Evolutionary conservation across 2,329 filamentous ascomycete species (phyloP).

Genomic region (Fusarium paranaense): DNA sequence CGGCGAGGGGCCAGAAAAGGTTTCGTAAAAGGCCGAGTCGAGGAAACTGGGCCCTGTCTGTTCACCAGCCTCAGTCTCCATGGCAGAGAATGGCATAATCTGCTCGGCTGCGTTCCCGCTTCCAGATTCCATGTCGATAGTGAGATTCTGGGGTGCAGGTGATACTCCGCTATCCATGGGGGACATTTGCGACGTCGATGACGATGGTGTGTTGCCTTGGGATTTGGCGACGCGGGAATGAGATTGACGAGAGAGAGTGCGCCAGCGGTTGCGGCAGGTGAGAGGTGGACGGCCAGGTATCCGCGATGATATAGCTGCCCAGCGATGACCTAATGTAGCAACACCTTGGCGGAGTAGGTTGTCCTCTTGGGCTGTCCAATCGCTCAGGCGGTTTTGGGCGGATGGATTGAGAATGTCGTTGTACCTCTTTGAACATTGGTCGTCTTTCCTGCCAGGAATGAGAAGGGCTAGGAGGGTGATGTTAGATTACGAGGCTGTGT

Average conservation of each 20-base stretch:
- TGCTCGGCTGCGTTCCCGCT: conserved; percentile 4
- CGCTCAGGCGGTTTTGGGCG: conserved; percentile 40
- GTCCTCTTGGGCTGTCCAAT: conserved; percentile 45
- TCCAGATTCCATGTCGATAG: background rate
- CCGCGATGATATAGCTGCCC: conserved; percentile 43
- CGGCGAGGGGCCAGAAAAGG: conserved; percentile 31
- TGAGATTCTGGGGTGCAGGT: conserved; percentile 22
- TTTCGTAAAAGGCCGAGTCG: conserved; percentile 37
- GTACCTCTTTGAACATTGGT: conserved; percentile 47
- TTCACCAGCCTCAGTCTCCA: conserved; percentile 21
- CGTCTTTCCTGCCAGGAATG: conserved; percentile 46
- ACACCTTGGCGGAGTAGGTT: conserved; percentile 41
- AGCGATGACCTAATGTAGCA: conserved; percentile 40
- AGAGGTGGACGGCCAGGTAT: conserved; percentile 44
- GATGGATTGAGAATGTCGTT: conserved; percentile 45
- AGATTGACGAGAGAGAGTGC: conserved; percentile 28
- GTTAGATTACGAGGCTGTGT: background rate
- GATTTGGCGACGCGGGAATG: conserved; percentile 28
- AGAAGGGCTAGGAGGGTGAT: conserved; percentile 24
- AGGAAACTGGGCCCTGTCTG: conserved; percentile 26
- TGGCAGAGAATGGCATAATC: conserved; percentile 14
- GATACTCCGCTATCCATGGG: conserved; percentile 31
- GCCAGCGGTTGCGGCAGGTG: conserved; percentile 46
- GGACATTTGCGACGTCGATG: conserved; percentile 31
- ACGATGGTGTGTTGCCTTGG: conserved; percentile 35